A percentile compares a stretch with the other conserved stretches of the same genome.
These are phyloP conservation scores for Thielaviopsis cerberus DNA, from an alignment of 2,329 filamentous ascomycete species.

Conservation along the genomic window DNA sequence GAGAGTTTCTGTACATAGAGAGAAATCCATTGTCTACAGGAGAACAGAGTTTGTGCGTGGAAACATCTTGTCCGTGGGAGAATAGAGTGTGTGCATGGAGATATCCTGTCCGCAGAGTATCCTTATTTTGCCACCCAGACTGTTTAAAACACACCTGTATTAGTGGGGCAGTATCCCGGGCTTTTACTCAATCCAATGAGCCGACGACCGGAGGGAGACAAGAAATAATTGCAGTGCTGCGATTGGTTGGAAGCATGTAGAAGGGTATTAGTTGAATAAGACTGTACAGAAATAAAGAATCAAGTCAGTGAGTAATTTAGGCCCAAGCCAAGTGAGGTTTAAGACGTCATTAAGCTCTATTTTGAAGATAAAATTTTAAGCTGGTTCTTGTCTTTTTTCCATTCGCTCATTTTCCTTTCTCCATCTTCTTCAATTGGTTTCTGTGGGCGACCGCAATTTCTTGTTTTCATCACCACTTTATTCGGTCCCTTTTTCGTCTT, in stretches of 20 bases:
- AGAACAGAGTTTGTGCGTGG: no score
- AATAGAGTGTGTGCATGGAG: background rate
- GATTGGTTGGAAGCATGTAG: conserved; percentile 3
- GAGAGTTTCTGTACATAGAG: no score
- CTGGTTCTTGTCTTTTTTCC: background rate
- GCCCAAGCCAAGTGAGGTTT: no score
- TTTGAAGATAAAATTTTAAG: background rate
- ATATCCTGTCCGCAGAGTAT: no score
- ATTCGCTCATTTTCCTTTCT: background rate
- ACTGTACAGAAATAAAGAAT: background rate
- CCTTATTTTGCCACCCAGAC: background rate
- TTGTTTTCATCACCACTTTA: background rate
- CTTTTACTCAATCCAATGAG: background rate
- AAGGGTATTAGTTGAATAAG: background rate
- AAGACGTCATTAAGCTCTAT: background rate
- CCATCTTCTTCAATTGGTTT: background rate
- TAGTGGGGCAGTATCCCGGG: background rate
- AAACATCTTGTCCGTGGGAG: no score
- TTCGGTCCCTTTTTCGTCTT: background rate
- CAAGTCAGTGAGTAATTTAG: background rate
- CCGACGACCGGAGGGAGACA: conserved; percentile 9
- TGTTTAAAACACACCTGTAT: background rate
- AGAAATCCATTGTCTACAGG: no score
- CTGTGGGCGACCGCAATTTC: background rate
- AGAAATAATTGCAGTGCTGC: conserved; percentile 2